Conservation (phyloP, 805 yeast genomes). For the Ogataea chonburiensis region DNA sequence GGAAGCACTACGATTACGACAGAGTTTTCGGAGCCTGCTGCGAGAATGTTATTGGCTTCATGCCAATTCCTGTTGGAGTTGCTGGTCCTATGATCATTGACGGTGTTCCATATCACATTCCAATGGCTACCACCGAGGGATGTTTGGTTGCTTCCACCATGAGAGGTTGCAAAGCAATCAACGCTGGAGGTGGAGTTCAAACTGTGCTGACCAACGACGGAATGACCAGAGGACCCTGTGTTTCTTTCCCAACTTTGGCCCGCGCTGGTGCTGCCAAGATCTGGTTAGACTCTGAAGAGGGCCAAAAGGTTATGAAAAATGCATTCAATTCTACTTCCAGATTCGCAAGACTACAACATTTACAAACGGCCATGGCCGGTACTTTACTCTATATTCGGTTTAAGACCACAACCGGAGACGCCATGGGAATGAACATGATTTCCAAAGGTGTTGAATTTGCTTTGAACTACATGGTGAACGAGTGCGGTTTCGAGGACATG, state of each 20-base stretch:
- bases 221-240: constrained; percentile 99
- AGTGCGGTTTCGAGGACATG: constrained; percentile 94
- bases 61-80: constrained; percentile 96
- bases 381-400: constrained; percentile 84
- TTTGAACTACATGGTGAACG: constrained; percentile 78
- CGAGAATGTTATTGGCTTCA: constrained; percentile 94
- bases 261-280: constrained; percentile 94
- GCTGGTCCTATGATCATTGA: constrained; percentile 96
- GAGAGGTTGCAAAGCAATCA: constrained; percentile 99
- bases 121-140: constrained; percentile 99
- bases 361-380: constrained; percentile 95
- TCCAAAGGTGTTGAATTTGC: constrained; percentile 96
- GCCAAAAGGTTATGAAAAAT: constrained; percentile 73
- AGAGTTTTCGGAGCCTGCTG: constrained; percentile 99
- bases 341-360: constrained; percentile 89
- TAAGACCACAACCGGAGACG: constrained; percentile 99
- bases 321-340: constrained; percentile 97
- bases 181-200: constrained; percentile 93
- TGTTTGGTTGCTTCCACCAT: constrained; percentile 97
- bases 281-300: constrained; percentile 96
- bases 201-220: constrained; percentile 94
- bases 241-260: constrained; percentile 72
- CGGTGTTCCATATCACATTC: constrained; percentile 84
- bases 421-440: constrained; percentile 99
- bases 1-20: constrained; percentile 81